These are phyloP conservation scores for Mychonastes homosphaera DNA, from an alignment of 139 green algal species.

Conservation along the genomic window DNA sequence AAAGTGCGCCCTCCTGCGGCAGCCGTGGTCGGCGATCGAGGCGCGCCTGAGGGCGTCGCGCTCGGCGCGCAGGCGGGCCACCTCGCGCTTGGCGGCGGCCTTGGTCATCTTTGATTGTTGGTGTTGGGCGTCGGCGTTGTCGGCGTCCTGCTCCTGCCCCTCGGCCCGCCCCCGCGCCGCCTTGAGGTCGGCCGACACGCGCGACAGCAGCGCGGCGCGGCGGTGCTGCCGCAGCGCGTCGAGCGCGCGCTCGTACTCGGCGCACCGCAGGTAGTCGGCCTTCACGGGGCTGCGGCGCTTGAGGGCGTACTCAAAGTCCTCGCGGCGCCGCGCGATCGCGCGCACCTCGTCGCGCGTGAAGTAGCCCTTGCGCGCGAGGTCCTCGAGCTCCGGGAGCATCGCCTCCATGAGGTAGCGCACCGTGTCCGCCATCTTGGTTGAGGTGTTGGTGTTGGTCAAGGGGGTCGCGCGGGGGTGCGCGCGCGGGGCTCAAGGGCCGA, in stretches of 20 bases:
- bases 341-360: conserved; percentile 73
- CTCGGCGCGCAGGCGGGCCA: too few species aligned
- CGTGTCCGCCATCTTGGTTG: conserved; percentile 56
- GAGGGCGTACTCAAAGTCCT: conserved; percentile 81
- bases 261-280: conserved; percentile 61
- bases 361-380: conserved; percentile 71
- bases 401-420: conserved; percentile 82
- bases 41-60: too few species aligned
- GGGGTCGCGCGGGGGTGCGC: not conserved
- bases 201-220: conserved; percentile 16
- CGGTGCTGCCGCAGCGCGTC: conserved; percentile 56
- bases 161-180: not conserved
- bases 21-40: too few species aligned
- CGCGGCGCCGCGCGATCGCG: conserved; percentile 59
- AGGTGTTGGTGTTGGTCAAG: too few species aligned
- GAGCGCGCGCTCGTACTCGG: conserved; percentile 65
- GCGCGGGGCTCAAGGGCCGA: not conserved
- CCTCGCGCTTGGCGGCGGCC: too few species aligned
- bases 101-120: conserved; percentile 37
- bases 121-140: not conserved
- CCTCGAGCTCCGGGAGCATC: conserved; percentile 93
- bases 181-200: not conserved
- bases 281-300: conserved; percentile 61
- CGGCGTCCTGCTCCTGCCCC: not conserved
- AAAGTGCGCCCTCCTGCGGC: conserved; percentile 84